These are phyloP conservation scores for Heterobasidion occidentale DNA, from an alignment of 1,284 basidiomycete species.

Conservation along the genomic window DNA sequence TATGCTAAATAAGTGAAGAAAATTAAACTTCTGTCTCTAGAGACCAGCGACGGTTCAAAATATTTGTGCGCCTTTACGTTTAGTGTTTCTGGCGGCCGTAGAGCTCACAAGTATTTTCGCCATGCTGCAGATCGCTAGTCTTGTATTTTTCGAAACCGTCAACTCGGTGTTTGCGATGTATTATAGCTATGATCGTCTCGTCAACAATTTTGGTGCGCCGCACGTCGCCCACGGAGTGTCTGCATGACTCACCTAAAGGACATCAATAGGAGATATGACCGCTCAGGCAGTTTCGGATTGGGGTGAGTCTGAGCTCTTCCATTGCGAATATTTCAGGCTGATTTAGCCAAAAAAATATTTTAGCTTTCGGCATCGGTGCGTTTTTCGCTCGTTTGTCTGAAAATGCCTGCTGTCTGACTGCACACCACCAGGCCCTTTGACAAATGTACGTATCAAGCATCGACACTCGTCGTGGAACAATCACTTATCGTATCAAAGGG, in stretches of 20 bases:
- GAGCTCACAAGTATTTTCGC: too few relatives aligned
- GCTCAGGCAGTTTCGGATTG: neutral
- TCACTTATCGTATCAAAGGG: neutral
- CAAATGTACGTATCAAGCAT: neutral
- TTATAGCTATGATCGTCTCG: neutral
- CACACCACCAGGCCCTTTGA: neutral
- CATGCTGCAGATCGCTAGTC: neutral
- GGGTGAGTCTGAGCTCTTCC: neutral
- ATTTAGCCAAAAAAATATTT: neutral
- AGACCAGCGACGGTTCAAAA: too few relatives aligned
- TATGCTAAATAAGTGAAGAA: too few relatives aligned
- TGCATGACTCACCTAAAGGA: too few relatives aligned
- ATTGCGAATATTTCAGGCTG: too few relatives aligned
- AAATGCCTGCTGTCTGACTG: neutral
- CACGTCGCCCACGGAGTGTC: too few relatives aligned
- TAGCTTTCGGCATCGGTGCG: neutral
- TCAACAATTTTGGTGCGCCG: neutral
- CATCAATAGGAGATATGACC: neutral
- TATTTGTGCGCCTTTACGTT: neutral
- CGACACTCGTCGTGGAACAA: neutral
- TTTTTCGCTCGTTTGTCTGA: neutral
- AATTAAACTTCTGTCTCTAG: too few relatives aligned
- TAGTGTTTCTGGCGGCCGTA: neutral
- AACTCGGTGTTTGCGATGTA: neutral
- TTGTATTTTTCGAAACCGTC: neutral